phyloP scores from a whole-genome alignment of 1,139 yeast genomes.

The Lodderomyces oxycetoniae region DNA sequence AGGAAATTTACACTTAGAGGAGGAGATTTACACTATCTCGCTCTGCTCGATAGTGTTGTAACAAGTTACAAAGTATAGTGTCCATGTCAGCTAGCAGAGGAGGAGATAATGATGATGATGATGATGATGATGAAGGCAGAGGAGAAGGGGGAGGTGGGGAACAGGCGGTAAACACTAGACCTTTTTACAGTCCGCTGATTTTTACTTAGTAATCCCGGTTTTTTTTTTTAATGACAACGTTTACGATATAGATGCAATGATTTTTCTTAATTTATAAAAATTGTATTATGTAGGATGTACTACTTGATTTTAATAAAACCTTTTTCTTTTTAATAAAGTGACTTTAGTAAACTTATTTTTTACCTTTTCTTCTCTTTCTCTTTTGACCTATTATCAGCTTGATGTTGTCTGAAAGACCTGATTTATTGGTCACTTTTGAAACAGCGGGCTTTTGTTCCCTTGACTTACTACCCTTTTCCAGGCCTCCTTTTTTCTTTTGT shows the following conservation, averaged over 20 bases:
- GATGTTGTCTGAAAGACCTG: constrained; percentile 49
- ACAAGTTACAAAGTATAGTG: too few relatives aligned
- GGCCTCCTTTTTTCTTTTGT: constrained; percentile 39
- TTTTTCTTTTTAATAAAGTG: too few relatives aligned
- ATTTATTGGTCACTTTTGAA: constrained; percentile 21
- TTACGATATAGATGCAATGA: too few relatives aligned
- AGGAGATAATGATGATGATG: neutral
- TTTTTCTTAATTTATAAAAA: too few relatives aligned
- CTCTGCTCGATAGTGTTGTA: too few relatives aligned
- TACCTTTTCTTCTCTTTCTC: constrained; percentile 60
- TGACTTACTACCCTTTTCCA: constrained; percentile 32
- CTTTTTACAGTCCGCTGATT: neutral
- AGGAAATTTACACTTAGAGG: too few relatives aligned
- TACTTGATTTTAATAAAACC: too few relatives aligned
- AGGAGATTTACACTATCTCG: too few relatives aligned
- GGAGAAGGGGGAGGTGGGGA: neutral
- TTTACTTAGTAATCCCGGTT: constrained; percentile 1
- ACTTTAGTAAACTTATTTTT: constrained; percentile 19
- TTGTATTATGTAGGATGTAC: too few relatives aligned
- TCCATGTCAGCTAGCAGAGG: neutral
- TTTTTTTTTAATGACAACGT: too few relatives aligned
- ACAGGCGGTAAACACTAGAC: neutral
- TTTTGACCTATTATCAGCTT: constrained; percentile 64
- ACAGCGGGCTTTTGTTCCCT: constrained; percentile 10
- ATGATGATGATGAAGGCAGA: neutral